Conservation (phyloP, 1,139 yeast species). For the Schwanniomyces etchellsii region DNA sequence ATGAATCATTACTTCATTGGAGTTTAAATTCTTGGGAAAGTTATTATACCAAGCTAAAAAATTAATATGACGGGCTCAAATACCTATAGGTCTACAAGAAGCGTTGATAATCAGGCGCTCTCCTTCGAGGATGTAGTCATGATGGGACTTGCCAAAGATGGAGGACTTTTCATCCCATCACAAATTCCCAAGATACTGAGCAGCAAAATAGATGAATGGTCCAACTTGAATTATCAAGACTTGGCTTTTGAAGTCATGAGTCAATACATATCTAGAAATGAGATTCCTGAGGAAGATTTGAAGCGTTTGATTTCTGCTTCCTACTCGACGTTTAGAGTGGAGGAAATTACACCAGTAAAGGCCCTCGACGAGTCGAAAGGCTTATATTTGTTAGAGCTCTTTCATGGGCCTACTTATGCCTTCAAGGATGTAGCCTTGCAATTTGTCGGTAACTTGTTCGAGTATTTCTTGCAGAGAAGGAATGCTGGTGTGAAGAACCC, state of each 20-base stretch:
- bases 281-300: constrained; percentile 70
- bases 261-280: constrained; percentile 61
- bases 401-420: constrained; percentile 99
- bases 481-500: constrained; percentile 58
- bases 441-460: constrained; percentile 94
- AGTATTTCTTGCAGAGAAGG: constrained; percentile 76
- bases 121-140: constrained; percentile 91
- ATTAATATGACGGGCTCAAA: constrained; percentile 19
- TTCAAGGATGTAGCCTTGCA: constrained; percentile 98
- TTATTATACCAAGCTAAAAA: neutral
- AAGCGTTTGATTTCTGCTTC: constrained; percentile 58
- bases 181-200: constrained; percentile 64
- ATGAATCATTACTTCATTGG: neutral
- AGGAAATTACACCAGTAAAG: constrained; percentile 78
- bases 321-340: constrained; percentile 84
- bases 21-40: neutral
- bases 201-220: constrained; percentile 63
- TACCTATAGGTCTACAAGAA: constrained; percentile 84
- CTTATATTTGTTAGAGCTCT: constrained; percentile 78
- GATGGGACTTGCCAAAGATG: constrained; percentile 92
- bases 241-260: constrained; percentile 84
- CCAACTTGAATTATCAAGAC: constrained; percentile 69
- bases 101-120: constrained; percentile 45
- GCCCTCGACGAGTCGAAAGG: constrained; percentile 50
- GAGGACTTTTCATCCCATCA: constrained; percentile 90